phyloP scores from a whole-genome alignment of 768 basidiomycete genomes.

The Tricholoma terreum region DNA sequence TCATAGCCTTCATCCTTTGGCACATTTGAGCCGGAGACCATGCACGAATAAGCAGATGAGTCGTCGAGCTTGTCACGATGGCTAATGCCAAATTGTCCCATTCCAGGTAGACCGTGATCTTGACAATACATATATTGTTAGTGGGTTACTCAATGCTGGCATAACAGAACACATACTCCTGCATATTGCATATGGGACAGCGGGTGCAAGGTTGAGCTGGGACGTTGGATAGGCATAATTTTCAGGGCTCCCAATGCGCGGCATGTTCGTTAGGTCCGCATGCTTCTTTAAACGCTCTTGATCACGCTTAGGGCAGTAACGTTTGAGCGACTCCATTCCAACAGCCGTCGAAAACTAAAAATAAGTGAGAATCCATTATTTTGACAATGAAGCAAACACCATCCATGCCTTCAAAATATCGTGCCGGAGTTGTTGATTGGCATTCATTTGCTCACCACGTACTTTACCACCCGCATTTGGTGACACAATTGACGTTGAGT shows the following conservation, averaged over 20 bases:
- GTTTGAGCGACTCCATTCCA: neutral
- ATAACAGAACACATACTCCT: too few relatives aligned
- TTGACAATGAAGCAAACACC: too few relatives aligned
- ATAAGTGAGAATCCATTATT: neutral
- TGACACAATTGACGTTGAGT: neutral
- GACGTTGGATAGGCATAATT: neutral
- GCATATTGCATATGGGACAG: neutral
- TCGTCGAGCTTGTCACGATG: conserved; percentile 11
- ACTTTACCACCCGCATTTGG: conserved; percentile 1
- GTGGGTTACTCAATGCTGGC: too few relatives aligned
- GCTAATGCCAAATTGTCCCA: conserved; percentile 11
- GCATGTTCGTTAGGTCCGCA: neutral
- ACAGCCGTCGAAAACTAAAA: neutral
- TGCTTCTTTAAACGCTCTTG: neutral
- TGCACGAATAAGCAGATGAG: conserved; percentile 5
- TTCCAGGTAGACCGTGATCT: neutral
- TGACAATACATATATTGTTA: neutral
- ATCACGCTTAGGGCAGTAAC: neutral
- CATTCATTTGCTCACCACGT: neutral
- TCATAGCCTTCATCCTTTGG: too few relatives aligned
- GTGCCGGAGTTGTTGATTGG: neutral
- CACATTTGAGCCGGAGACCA: neutral
- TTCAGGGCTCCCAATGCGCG: neutral
- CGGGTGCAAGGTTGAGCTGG: neutral
- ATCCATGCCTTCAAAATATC: neutral